Percentiles rank a stretch among this genome's conserved stretches.
Conservation (phyloP, 306 rosid genomes). For the Pyrus betulifolia region DNA sequence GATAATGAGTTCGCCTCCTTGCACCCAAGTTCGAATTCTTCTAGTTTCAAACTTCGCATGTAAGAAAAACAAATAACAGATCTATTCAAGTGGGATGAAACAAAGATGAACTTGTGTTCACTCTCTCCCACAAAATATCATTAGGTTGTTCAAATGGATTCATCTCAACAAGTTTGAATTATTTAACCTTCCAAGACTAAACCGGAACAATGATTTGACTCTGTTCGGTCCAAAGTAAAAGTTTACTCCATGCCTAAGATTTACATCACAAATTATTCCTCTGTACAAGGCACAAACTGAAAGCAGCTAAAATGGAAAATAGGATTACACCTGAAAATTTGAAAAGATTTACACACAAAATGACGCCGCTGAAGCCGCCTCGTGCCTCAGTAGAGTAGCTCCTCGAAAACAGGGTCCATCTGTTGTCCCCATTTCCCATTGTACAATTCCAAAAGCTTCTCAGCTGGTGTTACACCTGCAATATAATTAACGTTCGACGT, state of each 20-base stretch:
- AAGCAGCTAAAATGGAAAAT: conserved; percentile 20
- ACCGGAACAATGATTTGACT: neutral
- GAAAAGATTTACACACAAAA: conserved; percentile 19
- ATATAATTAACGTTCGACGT: neutral
- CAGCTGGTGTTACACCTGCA: conserved; percentile 89
- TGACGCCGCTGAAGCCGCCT: conserved; percentile 23
- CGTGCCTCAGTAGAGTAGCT: conserved; percentile 67
- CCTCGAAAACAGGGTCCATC: conserved; percentile 84
- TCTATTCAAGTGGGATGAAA: neutral
- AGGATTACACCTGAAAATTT: conserved; percentile 16
- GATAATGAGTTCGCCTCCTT: too few relatives aligned
- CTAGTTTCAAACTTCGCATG: too few relatives aligned
- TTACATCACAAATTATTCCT: conserved; percentile 30
- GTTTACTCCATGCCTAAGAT: conserved; percentile 27
- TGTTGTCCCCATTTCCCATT: conserved; percentile 76
- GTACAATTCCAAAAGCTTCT: conserved; percentile 75
- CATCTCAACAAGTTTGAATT: neutral
- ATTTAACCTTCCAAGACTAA: neutral
- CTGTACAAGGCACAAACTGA: conserved; percentile 5
- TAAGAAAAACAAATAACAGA: neutral
- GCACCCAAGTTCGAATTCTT: too few relatives aligned
- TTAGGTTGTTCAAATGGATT: neutral
- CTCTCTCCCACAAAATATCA: neutral
- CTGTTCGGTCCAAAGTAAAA: conserved; percentile 2
- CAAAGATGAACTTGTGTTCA: conserved; percentile 4